Conservation (phyloP, 805 yeast species). For the Lipomyces kockii region DNA sequence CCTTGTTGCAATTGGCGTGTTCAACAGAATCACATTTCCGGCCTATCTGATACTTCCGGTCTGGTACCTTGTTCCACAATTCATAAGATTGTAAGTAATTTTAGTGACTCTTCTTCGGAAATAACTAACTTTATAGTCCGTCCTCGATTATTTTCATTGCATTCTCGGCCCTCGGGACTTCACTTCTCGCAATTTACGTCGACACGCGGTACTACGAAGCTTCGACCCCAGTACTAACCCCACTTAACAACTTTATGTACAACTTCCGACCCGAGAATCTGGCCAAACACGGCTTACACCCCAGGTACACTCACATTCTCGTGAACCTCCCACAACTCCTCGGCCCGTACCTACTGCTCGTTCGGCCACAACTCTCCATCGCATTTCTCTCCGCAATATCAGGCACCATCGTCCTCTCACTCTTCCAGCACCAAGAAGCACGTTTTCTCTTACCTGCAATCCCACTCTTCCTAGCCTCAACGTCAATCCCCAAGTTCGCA, state of each 20-base stretch:
- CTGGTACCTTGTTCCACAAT: slow-evolving; percentile 23
- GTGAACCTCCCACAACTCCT: slow-evolving; percentile 78
- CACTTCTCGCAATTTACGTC: slow-evolving; percentile 19
- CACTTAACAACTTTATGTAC: slow-evolving; percentile 76
- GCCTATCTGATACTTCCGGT: slow-evolving; percentile 74
- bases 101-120: neutral
- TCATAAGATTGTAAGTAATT: slow-evolving; percentile 20
- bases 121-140: slow-evolving; percentile 18
- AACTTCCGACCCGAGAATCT: slow-evolving; percentile 65
- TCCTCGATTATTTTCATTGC: slow-evolving; percentile 18
- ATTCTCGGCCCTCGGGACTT: slow-evolving; percentile 13
- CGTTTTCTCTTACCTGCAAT: slow-evolving; percentile 79
- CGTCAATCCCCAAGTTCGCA: slow-evolving; percentile 27
- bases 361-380: slow-evolving; percentile 43
- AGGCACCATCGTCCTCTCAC: slow-evolving; percentile 64
- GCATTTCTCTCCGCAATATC: slow-evolving; percentile 57
- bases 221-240: slow-evolving; percentile 59
- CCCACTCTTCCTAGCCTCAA: slow-evolving; percentile 59
- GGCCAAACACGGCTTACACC: slow-evolving; percentile 80
- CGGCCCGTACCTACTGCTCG: slow-evolving; percentile 71
- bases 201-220: slow-evolving; percentile 33
- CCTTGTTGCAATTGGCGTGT: slow-evolving; percentile 66
- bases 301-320: slow-evolving; percentile 71
- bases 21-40: slow-evolving; percentile 83
- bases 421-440: slow-evolving; percentile 91